These are phyloP conservation scores for Acacia confusa DNA, from an alignment of 306 rosid species.

Conservation along the genomic window DNA sequence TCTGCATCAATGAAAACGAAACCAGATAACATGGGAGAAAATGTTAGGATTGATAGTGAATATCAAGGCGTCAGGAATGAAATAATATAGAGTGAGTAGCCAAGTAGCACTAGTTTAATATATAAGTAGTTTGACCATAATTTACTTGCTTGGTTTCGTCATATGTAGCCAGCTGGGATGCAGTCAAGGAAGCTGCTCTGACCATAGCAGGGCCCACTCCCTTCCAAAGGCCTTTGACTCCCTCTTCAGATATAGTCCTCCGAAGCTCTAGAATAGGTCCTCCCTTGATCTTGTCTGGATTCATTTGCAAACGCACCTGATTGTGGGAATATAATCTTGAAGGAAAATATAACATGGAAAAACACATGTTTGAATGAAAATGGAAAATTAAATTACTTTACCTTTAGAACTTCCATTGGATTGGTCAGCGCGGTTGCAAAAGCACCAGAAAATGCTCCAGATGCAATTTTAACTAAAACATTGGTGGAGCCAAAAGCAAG, in stretches of 20 bases:
- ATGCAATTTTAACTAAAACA: constrained; percentile 75
- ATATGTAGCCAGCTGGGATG: constrained; percentile 88
- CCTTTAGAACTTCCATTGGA: constrained; percentile 94
- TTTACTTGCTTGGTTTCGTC: constrained; percentile 95
- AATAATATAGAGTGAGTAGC: not conserved
- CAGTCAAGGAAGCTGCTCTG: constrained; percentile 92
- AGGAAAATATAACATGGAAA: constrained; percentile 17
- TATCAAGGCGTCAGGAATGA: not conserved
- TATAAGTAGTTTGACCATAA: constrained; percentile 48
- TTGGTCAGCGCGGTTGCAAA: constrained; percentile 85
- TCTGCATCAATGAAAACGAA: constrained; percentile 53
- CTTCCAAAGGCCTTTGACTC: constrained; percentile 84
- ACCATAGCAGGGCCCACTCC: constrained; percentile 96
- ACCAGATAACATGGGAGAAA: constrained; percentile 1
- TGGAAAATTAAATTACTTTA: constrained; percentile 30
- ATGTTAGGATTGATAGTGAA: not conserved
- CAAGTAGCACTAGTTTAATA: constrained; percentile 18
- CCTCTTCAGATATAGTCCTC: constrained; percentile 72
- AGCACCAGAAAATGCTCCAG: constrained; percentile 85
- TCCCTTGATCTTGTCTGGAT: constrained; percentile 54
- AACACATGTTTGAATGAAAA: constrained; percentile 1
- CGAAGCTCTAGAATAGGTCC: constrained; percentile 62
- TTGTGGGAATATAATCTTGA: constrained; percentile 39
- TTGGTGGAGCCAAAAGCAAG: constrained; percentile 82
- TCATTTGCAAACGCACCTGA: constrained; percentile 94